Evolutionary conservation across 495 filamentous ascomycete genomes (phyloP).

Genomic region (Choiromyces venosus): DNA sequence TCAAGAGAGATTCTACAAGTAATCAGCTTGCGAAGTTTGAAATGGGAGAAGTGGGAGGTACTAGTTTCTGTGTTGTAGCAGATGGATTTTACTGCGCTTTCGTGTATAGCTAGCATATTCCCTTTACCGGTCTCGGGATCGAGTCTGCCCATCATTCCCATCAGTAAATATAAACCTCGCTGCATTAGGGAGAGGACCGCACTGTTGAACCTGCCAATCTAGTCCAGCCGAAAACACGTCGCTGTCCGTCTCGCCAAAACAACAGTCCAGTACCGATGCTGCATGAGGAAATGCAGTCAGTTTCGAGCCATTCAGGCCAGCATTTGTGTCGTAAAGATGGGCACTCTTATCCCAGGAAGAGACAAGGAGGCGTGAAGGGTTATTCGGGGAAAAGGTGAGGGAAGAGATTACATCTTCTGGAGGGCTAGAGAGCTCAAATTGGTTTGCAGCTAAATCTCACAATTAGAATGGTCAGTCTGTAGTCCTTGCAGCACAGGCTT

Average conservation of each 20-base stretch:
- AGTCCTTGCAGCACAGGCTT: neutral
- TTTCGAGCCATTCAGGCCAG: conserved; percentile 57
- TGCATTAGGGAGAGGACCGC: conserved; percentile 20
- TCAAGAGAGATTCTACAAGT: conserved; percentile 61
- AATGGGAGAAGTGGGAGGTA: conserved; percentile 40
- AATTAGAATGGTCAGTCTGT: neutral
- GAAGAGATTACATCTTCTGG: conserved; percentile 86
- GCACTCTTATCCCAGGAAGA: conserved; percentile 93
- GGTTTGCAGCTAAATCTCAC: conserved; percentile 17
- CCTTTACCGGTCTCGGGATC: conserved; percentile 66
- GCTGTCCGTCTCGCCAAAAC: conserved; percentile 73
- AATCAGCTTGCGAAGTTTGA: conserved; percentile 14
- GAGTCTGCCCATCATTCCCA: conserved; percentile 50
- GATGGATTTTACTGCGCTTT: conserved; percentile 70
- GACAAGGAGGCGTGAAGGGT: conserved; percentile 67
- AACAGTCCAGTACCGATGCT: conserved; percentile 83
- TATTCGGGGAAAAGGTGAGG: conserved; percentile 69
- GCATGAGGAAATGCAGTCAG: conserved; percentile 71
- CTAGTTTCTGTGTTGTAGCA: conserved; percentile 72
- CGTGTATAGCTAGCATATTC: conserved; percentile 70
- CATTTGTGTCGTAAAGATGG: conserved; percentile 76
- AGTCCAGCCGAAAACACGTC: conserved; percentile 80
- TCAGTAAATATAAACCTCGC: neutral
- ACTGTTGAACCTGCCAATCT: conserved; percentile 79
- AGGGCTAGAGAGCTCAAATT: conserved; percentile 60